Base-by-base conservation (phyloP, 139 green algal species). In the Gonium pectorale region DNA sequence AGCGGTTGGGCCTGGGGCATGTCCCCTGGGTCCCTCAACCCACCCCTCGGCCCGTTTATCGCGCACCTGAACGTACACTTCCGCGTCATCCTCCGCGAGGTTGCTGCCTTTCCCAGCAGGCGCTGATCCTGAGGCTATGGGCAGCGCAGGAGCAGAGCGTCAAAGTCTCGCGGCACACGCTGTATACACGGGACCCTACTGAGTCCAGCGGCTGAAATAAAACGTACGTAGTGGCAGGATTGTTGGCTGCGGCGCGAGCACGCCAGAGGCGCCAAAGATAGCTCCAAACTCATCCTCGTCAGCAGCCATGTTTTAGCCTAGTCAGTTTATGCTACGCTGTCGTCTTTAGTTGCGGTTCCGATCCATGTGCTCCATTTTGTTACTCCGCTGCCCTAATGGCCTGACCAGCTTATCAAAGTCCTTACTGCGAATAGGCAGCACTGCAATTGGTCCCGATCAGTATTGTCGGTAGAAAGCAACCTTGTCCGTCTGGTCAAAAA, bases 241-340 rank as follows among this genome's bases (percentile, higher is more conserved):
- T 17, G 51, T 66, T 13, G 63, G 46, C 46, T 85, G 78, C 35
- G 63, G 59, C 11, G 43, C 44, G 0, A 24, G 11, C 0, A 1
- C 62, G 40, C 15, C 41, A 24, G 77, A 62, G 6, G 7, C 46
- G 19, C 78, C 78, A 40, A 85, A 85, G 0, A 85, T 22, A 29
- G 63, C 78, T 33, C 78, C 78, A 52, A 67, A 85, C 49, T 85
- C 78, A 72, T 85, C 78, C 4, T 85, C 78, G 21, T 85, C 78
- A 0, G n/a, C n/a, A n/a, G 77, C 60, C 77, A 83, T 83, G 19
- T 38, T 71, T 49, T 21, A 43, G 17, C 24, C 2, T 56, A 56
- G 17, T 2, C 11, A 49, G 17, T 22, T n/a, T 33, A n/a, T 41
- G 2, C n/a, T n/a, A 29, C 5, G n/a, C 33, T 35, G 3, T 33